These are phyloP conservation scores for Tuber indicum DNA, from an alignment of 495 filamentous ascomycete species.

Conservation along the genomic window DNA sequence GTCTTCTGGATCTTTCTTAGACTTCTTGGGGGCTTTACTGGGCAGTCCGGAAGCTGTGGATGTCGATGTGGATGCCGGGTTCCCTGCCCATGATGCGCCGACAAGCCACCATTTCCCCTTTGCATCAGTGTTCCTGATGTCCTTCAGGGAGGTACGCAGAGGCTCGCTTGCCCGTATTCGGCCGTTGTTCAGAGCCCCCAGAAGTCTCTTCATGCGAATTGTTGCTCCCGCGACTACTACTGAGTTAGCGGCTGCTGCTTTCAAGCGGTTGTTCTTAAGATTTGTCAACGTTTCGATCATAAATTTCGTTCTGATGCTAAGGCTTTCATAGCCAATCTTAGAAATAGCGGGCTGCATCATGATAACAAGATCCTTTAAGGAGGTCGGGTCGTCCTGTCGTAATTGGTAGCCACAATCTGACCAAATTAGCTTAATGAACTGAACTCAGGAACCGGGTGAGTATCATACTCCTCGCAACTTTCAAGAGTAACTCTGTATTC, in stretches of 20 bases:
- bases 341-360: conserved; percentile 66
- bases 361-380: conserved; percentile 84
- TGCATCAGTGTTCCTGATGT: conserved; percentile 72
- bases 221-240: conserved; percentile 65
- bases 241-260: conserved; percentile 58
- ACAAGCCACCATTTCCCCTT: conserved; percentile 98
- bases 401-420: conserved; percentile 67
- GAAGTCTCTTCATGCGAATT: conserved; percentile 73
- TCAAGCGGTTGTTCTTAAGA: conserved; percentile 87
- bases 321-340: conserved; percentile 53
- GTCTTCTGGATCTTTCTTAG: conserved; percentile 32
- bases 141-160: conserved; percentile 67
- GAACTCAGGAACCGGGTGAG: not conserved
- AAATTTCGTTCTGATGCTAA: conserved; percentile 88
- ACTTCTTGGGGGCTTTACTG: conserved; percentile 24
- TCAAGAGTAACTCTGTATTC: conserved; percentile 86
- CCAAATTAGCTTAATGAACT: conserved; percentile 8
- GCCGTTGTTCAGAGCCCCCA: conserved; percentile 65
- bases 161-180: conserved; percentile 69
- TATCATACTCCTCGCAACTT: conserved; percentile 62
- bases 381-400: conserved; percentile 79
- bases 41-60: not conserved
- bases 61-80: conserved; percentile 11
- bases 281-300: conserved; percentile 97
- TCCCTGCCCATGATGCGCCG: conserved; percentile 75